Evolutionary conservation across 2,329 filamentous ascomycete genomes (phyloP), one percentile per base, ranked within the genome.

Genomic region (Xylariaceae sp.): DNA sequence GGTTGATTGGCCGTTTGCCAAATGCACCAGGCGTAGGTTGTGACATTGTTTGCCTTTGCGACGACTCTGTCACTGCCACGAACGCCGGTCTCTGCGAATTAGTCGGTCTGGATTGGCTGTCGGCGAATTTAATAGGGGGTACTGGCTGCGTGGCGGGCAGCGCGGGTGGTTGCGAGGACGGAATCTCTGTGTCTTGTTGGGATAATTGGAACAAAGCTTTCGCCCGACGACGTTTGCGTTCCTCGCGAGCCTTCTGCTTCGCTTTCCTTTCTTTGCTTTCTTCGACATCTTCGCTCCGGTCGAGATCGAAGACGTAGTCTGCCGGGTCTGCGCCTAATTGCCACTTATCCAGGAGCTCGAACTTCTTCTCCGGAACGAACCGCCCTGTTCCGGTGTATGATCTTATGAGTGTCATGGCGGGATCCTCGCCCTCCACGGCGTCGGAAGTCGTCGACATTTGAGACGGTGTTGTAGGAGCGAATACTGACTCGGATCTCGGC

Each of bases 1-100:
- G 73, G 62, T 73, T 73, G 52, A 65, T 69, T 9, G 65, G 60
- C 44, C 69, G 66, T n/a, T 62, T 66, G 47, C 68, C 70, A 58
- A 72, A 73, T 2, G 61, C 35, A 0, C 71, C 71, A 6, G 64
- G 13, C 8, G 66, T 50, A n/a, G 71, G 71, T 56, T 73, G 71
- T 13, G 71, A 72, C 71, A 72, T 45, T 45, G 41, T 6, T n/a
- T 45, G 41, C 11, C 5, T 13, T 13, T n/a, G 11, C 13, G 41
- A 45, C 10, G 41, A 15, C 11, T 45, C 41, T 13, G 41, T 3
- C 9, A n/a, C n/a, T 45, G 5, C 45, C 45, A 55, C 23, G 23
- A 30, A 30, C 23, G 23, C 44, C 47, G 65, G 66, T 17, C 60
- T 63, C 53, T 68, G 69, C 35, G 66, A 69, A 30, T 53, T 64